phyloP scores from a whole-genome alignment of 345 rosid species.

The Acer campestre region DNA sequence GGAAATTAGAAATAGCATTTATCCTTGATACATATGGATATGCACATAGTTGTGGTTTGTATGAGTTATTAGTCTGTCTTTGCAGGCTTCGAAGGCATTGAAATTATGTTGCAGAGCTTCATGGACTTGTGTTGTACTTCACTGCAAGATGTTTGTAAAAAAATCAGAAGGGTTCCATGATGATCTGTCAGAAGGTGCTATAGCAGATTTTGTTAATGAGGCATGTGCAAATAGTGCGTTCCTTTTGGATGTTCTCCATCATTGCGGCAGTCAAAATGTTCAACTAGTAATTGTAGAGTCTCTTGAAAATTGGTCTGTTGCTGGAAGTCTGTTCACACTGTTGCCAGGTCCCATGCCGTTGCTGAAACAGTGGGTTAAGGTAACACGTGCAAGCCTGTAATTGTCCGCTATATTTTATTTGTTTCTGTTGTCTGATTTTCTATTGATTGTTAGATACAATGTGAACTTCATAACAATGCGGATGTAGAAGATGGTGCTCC shows the following conservation, averaged over 20 bases:
- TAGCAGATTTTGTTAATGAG: slow-evolving; percentile 58
- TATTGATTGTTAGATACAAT: slow-evolving; percentile 55
- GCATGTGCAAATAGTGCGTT: slow-evolving; percentile 64
- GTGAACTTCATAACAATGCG: slow-evolving; percentile 40
- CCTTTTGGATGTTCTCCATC: slow-evolving; percentile 73
- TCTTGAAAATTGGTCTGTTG: slow-evolving; percentile 73
- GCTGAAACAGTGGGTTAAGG: slow-evolving; percentile 97
- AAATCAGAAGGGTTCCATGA: slow-evolving; percentile 31
- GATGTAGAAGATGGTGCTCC: slow-evolving; percentile 40
- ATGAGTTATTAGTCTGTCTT: slow-evolving; percentile 23
- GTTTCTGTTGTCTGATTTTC: slow-evolving; percentile 33
- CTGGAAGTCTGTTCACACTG: slow-evolving; percentile 46
- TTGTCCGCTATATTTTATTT: slow-evolving; percentile 20
- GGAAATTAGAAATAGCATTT: background rate
- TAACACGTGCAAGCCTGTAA: slow-evolving; percentile 30
- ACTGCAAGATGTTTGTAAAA: slow-evolving; percentile 43
- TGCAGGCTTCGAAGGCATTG: slow-evolving; percentile 80
- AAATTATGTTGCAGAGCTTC: slow-evolving; percentile 73
- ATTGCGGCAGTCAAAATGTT: slow-evolving; percentile 46
- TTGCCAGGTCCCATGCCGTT: slow-evolving; percentile 65
- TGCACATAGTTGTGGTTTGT: background rate
- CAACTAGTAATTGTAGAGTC: slow-evolving; percentile 40
- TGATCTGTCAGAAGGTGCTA: slow-evolving; percentile 52
- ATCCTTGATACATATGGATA: background rate
- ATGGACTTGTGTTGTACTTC: slow-evolving; percentile 62